Evolutionary conservation across 2,329 filamentous ascomycete genomes (phyloP).

Genomic region (Exophiala oligosperma): DNA sequence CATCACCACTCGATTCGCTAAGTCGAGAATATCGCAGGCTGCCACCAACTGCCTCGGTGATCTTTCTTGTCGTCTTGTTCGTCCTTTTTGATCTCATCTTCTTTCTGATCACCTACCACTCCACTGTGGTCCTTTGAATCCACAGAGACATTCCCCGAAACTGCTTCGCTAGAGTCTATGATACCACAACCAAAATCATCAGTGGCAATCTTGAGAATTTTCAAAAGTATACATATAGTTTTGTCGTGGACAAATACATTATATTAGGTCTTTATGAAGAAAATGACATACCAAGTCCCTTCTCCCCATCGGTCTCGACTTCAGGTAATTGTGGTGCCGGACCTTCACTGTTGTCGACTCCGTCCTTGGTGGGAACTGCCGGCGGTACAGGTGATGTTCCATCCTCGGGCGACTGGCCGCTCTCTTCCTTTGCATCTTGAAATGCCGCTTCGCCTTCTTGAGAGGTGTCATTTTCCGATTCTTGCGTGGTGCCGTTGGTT

Average conservation of each 20-base stretch:
- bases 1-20: background rate
- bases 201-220: background rate
- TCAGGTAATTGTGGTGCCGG: constrained; percentile 33
- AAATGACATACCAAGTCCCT: constrained; percentile 45
- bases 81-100: constrained; percentile 2
- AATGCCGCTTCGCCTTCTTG: constrained; percentile 22
- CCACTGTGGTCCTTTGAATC: background rate
- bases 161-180: constrained; percentile 2
- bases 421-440: constrained; percentile 21
- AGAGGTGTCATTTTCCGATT: constrained; percentile 10
- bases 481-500: constrained; percentile 5
- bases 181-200: background rate
- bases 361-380: constrained; percentile 4
- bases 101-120: constrained; percentile 1
- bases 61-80: constrained; percentile 4
- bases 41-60: constrained; percentile 25
- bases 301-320: constrained; percentile 85
- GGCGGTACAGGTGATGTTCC: constrained; percentile 2
- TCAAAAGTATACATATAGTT: background rate
- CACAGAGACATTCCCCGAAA: background rate
- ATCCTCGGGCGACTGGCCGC: constrained; percentile 15
- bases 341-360: background rate
- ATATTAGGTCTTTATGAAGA: constrained; percentile 12
- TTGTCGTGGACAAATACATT: background rate
- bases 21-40: constrained; percentile 27